Evolutionary conservation across 345 rosid species (phyloP).

Genomic region (Syzygium grande): DNA sequence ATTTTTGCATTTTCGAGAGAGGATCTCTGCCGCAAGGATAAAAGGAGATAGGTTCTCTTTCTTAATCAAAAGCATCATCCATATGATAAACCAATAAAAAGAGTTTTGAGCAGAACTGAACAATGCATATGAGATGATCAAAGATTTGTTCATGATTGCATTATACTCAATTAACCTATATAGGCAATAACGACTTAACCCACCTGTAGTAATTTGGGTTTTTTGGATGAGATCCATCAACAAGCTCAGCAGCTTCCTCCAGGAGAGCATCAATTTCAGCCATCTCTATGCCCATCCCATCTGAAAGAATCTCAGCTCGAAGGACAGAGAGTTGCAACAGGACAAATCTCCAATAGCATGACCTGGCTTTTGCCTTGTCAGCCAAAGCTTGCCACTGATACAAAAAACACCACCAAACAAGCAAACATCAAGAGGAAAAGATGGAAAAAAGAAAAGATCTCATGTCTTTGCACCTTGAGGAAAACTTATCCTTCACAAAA

Average conservation of each 20-base stretch:
- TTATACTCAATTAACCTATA: neutral
- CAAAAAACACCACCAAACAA: neutral
- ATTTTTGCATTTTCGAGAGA: neutral
- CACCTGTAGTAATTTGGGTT: conserved; percentile 87
- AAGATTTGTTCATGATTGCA: neutral
- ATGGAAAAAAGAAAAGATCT: neutral
- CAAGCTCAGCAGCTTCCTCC: conserved; percentile 98
- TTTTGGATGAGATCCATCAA: conserved; percentile 64
- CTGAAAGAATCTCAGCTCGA: conserved; percentile 55
- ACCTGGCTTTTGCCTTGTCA: conserved; percentile 54
- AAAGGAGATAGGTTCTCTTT: neutral
- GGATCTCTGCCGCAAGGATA: neutral
- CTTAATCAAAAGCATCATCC: neutral
- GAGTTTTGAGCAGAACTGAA: neutral
- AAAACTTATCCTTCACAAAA: neutral
- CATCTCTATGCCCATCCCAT: conserved; percentile 39
- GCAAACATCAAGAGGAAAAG: neutral
- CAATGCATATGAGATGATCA: neutral
- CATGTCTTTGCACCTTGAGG: neutral
- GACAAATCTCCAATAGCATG: conserved; percentile 93
- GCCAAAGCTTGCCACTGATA: conserved; percentile 88
- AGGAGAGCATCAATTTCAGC: conserved; percentile 80
- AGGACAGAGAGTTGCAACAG: conserved; percentile 63
- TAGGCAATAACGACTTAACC: neutral
- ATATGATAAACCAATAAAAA: neutral